phyloP scores from a whole-genome alignment of 2,329 filamentous ascomycete species.

The Pseudogymnoascus sp. region DNA sequence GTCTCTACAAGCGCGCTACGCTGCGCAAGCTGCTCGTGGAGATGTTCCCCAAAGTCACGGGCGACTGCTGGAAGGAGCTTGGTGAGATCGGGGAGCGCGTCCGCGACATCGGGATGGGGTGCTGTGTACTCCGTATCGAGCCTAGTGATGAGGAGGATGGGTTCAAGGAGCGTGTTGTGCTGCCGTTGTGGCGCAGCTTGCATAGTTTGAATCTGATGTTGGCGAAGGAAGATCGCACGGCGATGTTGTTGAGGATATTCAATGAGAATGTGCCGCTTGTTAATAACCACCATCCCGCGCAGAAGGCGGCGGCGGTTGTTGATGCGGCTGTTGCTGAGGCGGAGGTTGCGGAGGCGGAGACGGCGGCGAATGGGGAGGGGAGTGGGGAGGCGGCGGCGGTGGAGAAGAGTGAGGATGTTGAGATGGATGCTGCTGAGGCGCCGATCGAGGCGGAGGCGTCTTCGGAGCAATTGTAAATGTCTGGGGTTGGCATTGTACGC shows the following conservation, averaged over 20 bases:
- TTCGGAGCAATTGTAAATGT: constrained; percentile 7
- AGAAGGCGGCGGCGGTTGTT: constrained; percentile 16
- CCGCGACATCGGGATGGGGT: constrained; percentile 76
- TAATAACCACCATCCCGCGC: constrained; percentile 39
- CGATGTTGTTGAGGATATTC: constrained; percentile 85
- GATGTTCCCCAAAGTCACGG: constrained; percentile 88
- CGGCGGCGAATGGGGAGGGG: neutral
- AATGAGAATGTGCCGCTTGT: constrained; percentile 82
- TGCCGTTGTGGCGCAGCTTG: constrained; percentile 90
- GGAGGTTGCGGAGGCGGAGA: constrained; percentile 14
- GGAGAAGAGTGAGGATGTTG: constrained; percentile 7
- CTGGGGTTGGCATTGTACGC: neutral
- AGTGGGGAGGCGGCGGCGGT: neutral
- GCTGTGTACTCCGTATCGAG: constrained; percentile 81
- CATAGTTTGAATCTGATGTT: constrained; percentile 94
- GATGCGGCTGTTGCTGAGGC: constrained; percentile 11
- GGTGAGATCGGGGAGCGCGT: constrained; percentile 84
- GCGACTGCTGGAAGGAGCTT: constrained; percentile 65
- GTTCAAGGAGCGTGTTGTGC: constrained; percentile 70
- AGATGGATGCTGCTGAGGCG: constrained; percentile 10
- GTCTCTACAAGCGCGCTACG: constrained; percentile 69
- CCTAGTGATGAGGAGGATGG: constrained; percentile 57
- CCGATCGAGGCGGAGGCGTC: neutral
- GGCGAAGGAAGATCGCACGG: constrained; percentile 89
- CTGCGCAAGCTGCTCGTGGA: constrained; percentile 78